phyloP scores from a whole-genome alignment of 176 grass and related monocot genomes.

The Oryza brachyantha region DNA sequence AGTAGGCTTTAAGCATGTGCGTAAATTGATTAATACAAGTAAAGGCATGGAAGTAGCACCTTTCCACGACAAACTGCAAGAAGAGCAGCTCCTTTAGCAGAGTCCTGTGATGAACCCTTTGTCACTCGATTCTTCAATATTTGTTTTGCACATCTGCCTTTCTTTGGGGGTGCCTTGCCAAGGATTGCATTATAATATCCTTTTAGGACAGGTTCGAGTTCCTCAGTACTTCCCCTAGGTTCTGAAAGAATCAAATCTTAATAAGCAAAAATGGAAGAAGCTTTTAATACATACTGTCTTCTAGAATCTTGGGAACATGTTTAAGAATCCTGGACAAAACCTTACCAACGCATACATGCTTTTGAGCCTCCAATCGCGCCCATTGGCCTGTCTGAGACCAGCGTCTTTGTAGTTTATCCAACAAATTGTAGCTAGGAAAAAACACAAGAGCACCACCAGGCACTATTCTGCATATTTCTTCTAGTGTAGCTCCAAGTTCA shows the following conservation, averaged over 20 bases:
- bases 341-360: slow-evolving; percentile 87
- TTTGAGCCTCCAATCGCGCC: slow-evolving; percentile 82
- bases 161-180: slow-evolving; percentile 52
- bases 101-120: slow-evolving; percentile 54
- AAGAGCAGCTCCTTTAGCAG: slow-evolving; percentile 73
- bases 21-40: slow-evolving; percentile 28
- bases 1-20: slow-evolving; percentile 1
- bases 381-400: slow-evolving; percentile 92
- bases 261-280: slow-evolving; percentile 25
- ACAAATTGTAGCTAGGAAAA: slow-evolving; percentile 92
- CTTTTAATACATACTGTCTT: not conserved
- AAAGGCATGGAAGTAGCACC: slow-evolving; percentile 47
- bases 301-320: not conserved
- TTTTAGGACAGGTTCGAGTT: slow-evolving; percentile 83
- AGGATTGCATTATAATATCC: slow-evolving; percentile 87
- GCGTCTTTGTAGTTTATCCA: slow-evolving; percentile 73
- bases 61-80: slow-evolving; percentile 97
- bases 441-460: slow-evolving; percentile 92
- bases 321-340: slow-evolving; percentile 29
- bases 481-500: slow-evolving; percentile 82
- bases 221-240: slow-evolving; percentile 76
- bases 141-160: slow-evolving; percentile 53
- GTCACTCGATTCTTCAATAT: slow-evolving; percentile 49
- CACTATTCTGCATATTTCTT: slow-evolving; percentile 91
- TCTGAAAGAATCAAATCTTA: slow-evolving; percentile 54